Evolutionary conservation across 768 basidiomycete species (phyloP), one percentile per base, ranked within the genome.

Genomic region (Suillus sp.): DNA sequence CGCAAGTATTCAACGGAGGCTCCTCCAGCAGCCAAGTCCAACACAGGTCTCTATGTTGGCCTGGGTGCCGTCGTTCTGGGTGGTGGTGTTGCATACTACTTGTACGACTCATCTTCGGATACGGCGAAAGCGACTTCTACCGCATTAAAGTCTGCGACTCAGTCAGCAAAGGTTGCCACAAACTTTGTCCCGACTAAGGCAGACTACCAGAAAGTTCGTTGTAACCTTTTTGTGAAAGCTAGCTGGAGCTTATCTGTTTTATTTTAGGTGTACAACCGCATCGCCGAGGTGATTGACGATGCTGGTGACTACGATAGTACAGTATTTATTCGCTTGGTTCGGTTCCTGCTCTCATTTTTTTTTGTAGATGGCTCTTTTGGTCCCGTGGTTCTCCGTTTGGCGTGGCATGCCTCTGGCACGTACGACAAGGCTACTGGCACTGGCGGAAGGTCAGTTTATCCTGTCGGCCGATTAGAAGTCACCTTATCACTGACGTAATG

Each of bases 321-420:
- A 80, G 75, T 40, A 48, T 30, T 25, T 53, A 1, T 62, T 5
- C 47, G 9, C 20, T 60, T 22, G 25, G 34, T 13, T 61, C 25
- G 27, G n/a, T 47, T 58, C 35, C 0, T 65, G 45, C 8, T 22
- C 60, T 64, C 13, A 63, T 43, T 62, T 59, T 59, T n/a, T 20
- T 27, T 47, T 37, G 4, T 68, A 95, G 92, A 95, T 71, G 94
- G 94, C 25, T 94, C 92, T 4, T 96, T 89, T 67, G 95, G 88
- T 16, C 95, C 95, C 47, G 86, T 96, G 59, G 71, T 96, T 63
- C 81, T 97, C 61, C 92, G 95, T 70, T 86, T 97, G 59, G 95
- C 94, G 22, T 97, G 95, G 95, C 95, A 97, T 77, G 71, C 88
- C n/a, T 90, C 93, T 45, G 95, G 95, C 58, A 97, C 95, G 1